Evolutionary conservation across 2,329 filamentous ascomycete genomes (phyloP).

Genomic region (Xylariaceae sp.): DNA sequence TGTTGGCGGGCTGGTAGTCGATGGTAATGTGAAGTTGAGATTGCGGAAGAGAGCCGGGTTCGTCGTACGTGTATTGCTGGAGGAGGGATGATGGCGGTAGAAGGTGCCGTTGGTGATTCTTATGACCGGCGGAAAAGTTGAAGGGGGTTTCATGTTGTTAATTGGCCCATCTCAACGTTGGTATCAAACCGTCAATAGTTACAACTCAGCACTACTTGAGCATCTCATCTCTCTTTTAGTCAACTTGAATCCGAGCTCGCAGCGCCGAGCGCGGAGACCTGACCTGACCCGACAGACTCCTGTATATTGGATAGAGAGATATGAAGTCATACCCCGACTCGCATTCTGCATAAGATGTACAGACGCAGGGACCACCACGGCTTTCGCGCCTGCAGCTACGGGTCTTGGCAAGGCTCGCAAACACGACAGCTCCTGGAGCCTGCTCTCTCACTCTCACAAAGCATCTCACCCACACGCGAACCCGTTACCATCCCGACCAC

Average conservation of each 20-base stretch:
- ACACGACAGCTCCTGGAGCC: slow-evolving; percentile 24
- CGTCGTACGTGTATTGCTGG: slow-evolving; percentile 34
- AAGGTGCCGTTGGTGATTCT: slow-evolving; percentile 74
- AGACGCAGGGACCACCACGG: slow-evolving; percentile 11
- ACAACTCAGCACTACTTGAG: no score
- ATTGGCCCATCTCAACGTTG: no score
- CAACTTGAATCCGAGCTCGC: no score
- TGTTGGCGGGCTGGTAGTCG: slow-evolving; percentile 40
- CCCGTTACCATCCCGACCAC: slow-evolving; percentile 3
- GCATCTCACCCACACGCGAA: no score
- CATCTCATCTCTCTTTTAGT: no score
- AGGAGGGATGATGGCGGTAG: slow-evolving; percentile 65
- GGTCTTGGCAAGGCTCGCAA: slow-evolving; percentile 20
- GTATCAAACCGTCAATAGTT: no score
- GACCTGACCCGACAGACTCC: no score
- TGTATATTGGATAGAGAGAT: no score
- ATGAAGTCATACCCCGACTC: no score
- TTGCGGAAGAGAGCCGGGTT: slow-evolving; percentile 70
- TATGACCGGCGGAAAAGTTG: slow-evolving; percentile 51
- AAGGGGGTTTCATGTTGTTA: slow-evolving; percentile 31
- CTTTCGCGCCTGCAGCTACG: slow-evolving; percentile 6
- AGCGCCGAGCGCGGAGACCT: no score
- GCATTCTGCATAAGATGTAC: no score
- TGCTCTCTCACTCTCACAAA: no score
- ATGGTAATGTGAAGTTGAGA: slow-evolving; percentile 63